A percentile compares a stretch with the other conserved stretches of the same genome.
Conservation (phyloP, 2,329 filamentous ascomycete genomes). For the Apiospora phragmitis region DNA sequence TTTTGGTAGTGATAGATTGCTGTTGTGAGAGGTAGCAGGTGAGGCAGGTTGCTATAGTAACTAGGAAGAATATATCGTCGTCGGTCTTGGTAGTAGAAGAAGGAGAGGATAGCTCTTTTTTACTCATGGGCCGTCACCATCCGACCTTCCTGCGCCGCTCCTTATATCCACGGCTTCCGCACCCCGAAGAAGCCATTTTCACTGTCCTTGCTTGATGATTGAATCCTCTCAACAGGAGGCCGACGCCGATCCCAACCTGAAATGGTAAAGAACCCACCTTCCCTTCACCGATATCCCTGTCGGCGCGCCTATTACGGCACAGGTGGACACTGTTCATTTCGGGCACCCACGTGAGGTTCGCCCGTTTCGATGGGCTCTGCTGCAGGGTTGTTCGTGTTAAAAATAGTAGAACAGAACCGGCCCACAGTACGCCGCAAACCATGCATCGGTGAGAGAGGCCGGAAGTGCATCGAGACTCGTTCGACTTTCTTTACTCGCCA, state of each 20-base stretch:
- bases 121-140: too few relatives aligned
- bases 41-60: neutral
- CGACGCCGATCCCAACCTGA: neutral
- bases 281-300: neutral
- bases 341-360: neutral
- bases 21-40: neutral
- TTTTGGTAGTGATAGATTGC: neutral
- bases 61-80: neutral
- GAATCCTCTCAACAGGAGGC: neutral
- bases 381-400: neutral
- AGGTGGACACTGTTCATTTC: neutral
- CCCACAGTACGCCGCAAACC: neutral
- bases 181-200: neutral
- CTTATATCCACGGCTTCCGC: neutral
- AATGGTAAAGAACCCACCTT: neutral
- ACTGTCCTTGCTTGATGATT: neutral
- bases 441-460: neutral
- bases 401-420: neutral
- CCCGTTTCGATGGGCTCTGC: neutral
- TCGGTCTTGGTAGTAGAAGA: too few relatives aligned
- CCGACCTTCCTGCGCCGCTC: neutral
- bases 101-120: neutral
- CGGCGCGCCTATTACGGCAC: neutral
- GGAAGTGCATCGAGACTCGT: too few relatives aligned
- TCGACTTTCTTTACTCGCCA: too few relatives aligned